Base-by-base conservation (phyloP, 345 rosid genomes). In the Combretum micranthum region DNA sequence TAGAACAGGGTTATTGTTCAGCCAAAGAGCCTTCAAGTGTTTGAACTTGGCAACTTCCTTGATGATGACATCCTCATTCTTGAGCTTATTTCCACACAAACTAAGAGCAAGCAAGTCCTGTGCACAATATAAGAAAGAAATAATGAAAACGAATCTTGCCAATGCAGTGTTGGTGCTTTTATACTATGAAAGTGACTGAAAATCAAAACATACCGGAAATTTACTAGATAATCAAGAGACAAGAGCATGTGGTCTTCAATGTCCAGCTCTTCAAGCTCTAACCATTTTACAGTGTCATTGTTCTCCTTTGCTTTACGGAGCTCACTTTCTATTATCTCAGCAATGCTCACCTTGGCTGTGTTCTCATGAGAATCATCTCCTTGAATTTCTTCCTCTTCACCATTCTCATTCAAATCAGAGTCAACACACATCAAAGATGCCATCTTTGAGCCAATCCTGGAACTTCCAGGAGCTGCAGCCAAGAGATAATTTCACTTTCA, bases 361-460 rank as follows among this genome's bases (percentile, higher is more conserved):
- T 60, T 61, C 25, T 67, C 71, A 13, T 37, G 25, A 0, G 47
- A 64, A 64, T 39, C 69, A 57, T 54, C 72, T 37, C 63, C 53
- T 19, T 37, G 80, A n/a, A 12, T 19, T 13, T 62, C 71, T 4
- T 55, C 55, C 63, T 64, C 85, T 55, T 78, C 84, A 15, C 19
- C 66, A 63, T 64, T 71, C 0, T 64, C 57, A 37, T 70, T 62
- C 16, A 67, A 44, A 63, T 77, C 83, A 47, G 57, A 55, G 62
- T 82, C 87, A 23, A 92, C 83, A 74, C 98, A 83, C 96, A 92
- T 92, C 63, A 88, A 65, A 46, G 93, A 66, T 66, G 82, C 96
- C 98, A 92, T 88, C 97, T 81, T 83, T 81, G 72, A 59, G 90
- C 98, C 69, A 88, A 75, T n/a, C 97, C 93, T 5, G 94, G 89